Evolutionary conservation across 805 yeast species (phyloP).

Genomic region (Lachancea cidri): DNA sequence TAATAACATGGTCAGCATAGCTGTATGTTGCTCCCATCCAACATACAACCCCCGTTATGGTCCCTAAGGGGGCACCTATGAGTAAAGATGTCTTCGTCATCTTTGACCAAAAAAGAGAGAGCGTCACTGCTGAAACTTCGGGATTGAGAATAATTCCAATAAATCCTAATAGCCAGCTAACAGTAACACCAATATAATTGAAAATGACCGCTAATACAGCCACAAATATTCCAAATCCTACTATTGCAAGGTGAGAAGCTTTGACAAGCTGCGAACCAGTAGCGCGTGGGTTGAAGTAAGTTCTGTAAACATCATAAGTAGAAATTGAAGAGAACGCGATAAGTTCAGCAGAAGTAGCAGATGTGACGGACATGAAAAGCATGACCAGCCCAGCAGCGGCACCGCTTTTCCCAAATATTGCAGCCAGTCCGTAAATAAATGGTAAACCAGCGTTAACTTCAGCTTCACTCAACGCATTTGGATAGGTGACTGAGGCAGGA

Average conservation of each 20-base stretch:
- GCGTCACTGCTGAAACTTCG: conserved; percentile 31
- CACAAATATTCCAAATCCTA: conserved; percentile 38
- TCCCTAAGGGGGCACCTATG: conserved; percentile 39
- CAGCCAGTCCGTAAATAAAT: conserved; percentile 38
- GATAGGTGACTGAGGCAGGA: conserved; percentile 39
- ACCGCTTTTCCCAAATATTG: conserved; percentile 42
- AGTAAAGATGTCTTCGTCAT: conserved; percentile 15
- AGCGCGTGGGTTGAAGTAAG: conserved; percentile 38
- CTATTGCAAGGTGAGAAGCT: conserved; percentile 33
- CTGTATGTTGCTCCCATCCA: conserved; percentile 41
- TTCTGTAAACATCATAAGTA: conserved; percentile 39
- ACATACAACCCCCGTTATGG: conserved; percentile 48
- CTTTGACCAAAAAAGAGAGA: conserved; percentile 29
- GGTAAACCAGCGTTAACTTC: conserved; percentile 40
- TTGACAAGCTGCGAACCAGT: conserved; percentile 35
- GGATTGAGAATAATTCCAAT: conserved; percentile 38
- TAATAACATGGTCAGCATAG: conserved; percentile 38
- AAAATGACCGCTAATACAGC: conserved; percentile 37
- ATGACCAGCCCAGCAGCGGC: conserved; percentile 39
- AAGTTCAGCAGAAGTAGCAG: conserved; percentile 40
- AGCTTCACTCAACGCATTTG: conserved; percentile 32
- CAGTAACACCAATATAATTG: conserved; percentile 39
- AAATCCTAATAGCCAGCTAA: conserved; percentile 38
- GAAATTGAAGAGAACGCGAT: conserved; percentile 38
- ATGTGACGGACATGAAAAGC: conserved; percentile 41